Base-by-base conservation (phyloP, 371 early-diverging fungal genomes). In the Lichtheimia ornata region DNA sequence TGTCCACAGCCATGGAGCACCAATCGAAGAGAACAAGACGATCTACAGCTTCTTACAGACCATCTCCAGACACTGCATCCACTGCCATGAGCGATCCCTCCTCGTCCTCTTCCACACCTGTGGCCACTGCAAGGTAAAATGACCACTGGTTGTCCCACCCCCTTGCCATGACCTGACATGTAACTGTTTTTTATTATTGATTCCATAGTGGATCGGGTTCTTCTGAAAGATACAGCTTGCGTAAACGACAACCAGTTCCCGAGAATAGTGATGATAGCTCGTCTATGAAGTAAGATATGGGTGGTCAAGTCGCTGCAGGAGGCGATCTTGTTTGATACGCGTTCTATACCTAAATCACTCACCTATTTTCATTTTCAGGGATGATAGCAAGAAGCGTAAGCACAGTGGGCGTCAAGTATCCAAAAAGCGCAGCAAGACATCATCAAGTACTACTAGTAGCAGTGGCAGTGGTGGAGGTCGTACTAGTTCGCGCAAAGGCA, bases 201-300 rank as follows among this genome's bases (percentile, higher is more conserved):
- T 41, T 47, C 14, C 2, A 40, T 41, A 54, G 54, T 35, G 18
- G 54, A 15, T 54, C 41, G 17, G 40, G 18, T 40, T 54, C 41
- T 7, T 41, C 54, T 41, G 54, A 54, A 54, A 30, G 54, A 54
- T 54, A 54, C 40, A 54, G 54, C 40, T 20, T 54, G 15, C 54
- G 54, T 40, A 54, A 41, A 41, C 54, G 54, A 22, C 13, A 17
- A 41, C 41, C 17, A 30, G 4, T 15, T 40, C 35, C 35, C 35
- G 35, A 35, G 35, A 35, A 35, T 11, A 35, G 35, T 35, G 35
- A 35, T 35, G 35, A 35, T 35, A n/a, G 14, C 22, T n/a, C 35
- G 3, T 22, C 41, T 18, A 22, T 6, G 13, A 24, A 6, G 47
- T 20, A 6, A 24, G 51, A 51, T 51, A 41, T 18, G 30, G 41